Evolutionary conservation across 345 rosid genomes (phyloP), one percentile per base, ranked within the genome.

Genomic region (Rhizophora mangle): DNA sequence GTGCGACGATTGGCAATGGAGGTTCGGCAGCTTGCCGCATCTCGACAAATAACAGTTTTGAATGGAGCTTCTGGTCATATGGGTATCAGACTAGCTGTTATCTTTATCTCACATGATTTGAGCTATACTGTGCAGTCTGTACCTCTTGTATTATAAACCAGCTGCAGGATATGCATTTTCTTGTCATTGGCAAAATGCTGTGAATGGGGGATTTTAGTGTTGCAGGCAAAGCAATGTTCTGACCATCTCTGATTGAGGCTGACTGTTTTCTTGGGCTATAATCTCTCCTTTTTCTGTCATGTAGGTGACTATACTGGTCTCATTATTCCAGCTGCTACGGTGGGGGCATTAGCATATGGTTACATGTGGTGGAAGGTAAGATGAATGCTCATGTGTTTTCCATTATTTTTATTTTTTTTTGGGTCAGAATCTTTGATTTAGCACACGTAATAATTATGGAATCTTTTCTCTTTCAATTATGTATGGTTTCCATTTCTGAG

Each of bases 321-420:
- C 43, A 69, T 96, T 64, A 67, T 88, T 54, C 98, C 97, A 30
- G 97, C 88, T 66, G 96, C 97, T 29, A 76, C 96, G 16, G 16
- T 87, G 73, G 98, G 99, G 69, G 97, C 89, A 18, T 64, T 96
- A 80, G 98, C 98, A 59, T 96, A 96, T 83, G 98, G 96, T 67
- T 96, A 96, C 71, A 90, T 96, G 98, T 92, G 99, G 97, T 96
- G 89, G 92, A 96, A 96, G 97, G 98, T 95, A 81, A 30, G 62
- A 55, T 54, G 10, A 63, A 60, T 46, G 37, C 20, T 34, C 24
- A 43, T 13, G 18, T 15, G 19, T 43, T 13, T 13, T 43, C 19
- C 15, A 1, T 43, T 4, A 2, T 11, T 37, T 36, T 43, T 53
- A 11, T 55, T 16, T n/a, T 67, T 10, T 39, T n/a, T 20, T 49